Base-by-base conservation (phyloP, 768 basidiomycete species). In the Tricholoma sp. region DNA sequence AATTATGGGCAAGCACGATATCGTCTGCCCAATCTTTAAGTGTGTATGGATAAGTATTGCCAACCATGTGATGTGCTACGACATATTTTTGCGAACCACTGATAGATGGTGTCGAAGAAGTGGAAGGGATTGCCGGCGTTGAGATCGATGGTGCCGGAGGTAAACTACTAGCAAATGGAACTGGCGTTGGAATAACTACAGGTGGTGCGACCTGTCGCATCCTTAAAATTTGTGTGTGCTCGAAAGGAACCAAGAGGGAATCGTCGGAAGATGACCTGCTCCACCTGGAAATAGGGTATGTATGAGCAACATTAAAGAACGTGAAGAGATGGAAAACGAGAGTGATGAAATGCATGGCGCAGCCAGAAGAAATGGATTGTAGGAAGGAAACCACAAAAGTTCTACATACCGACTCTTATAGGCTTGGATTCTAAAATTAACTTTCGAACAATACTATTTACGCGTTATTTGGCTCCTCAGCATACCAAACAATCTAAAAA, bases 11-110 rank as follows among this genome's bases (percentile, higher is more conserved):
- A 14, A 83, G 76, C 3, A 60, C 27, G 21, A 88, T 81, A 63
- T 89, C 79, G 52, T 79, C 68, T 67, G 59, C 57, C 78, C 79
- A 80, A 55, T 79, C 76, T 57, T 74, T 62, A 14, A 72, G 55
- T 6, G 68, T 81, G 67, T 86, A 89, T 2, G 84, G 80, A 68
- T 82, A 86, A 3, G 83, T 77, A 61, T 89, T 89, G 32, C 88
- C 88, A 29, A 87, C 77, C 75, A 85, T 84, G 60, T 79, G 76
- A 61, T 85, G 83, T 7, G 81, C 79, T 1, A 84, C 74, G 18
- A 85, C 82, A 64, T 75, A 76, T 76, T 50, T 50, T 83, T 78
- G 29, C 59, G 62, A 59, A 41, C 65, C 63, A 31, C 47, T 54
- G 29, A 54, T 55, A 18, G 61, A 51, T 29, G 63, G 59, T 4